Evolutionary conservation across 2,329 filamentous ascomycete genomes (phyloP).

Genomic region (Aspergillus persii): DNA sequence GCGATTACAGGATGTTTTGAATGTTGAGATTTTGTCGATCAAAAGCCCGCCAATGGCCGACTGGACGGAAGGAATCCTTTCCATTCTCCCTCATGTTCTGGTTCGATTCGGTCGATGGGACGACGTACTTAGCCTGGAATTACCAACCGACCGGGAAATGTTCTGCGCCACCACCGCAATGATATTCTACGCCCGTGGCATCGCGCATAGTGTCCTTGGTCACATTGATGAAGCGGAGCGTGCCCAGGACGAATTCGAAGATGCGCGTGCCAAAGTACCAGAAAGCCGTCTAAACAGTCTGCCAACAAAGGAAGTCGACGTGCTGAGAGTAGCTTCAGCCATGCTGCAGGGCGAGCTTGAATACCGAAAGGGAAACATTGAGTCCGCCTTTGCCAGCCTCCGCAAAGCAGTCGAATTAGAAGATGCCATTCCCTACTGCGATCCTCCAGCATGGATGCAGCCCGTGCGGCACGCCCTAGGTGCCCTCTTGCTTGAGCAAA

Average conservation of each 20-base stretch:
- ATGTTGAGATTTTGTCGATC: slow-evolving; percentile 62
- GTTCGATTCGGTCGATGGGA: slow-evolving; percentile 72
- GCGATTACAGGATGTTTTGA: slow-evolving; percentile 60
- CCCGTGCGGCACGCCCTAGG: slow-evolving; percentile 68
- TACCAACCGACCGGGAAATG: slow-evolving; percentile 58
- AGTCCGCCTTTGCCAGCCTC: slow-evolving; percentile 58
- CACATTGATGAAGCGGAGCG: slow-evolving; percentile 53
- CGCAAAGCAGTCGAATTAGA: slow-evolving; percentile 57
- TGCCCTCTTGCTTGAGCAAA: slow-evolving; percentile 66
- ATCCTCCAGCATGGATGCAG: slow-evolving; percentile 78
- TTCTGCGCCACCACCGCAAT: slow-evolving; percentile 70
- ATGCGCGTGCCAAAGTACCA: slow-evolving; percentile 54
- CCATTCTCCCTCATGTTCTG: slow-evolving; percentile 65
- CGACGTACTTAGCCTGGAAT: slow-evolving; percentile 57
- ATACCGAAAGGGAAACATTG: slow-evolving; percentile 61
- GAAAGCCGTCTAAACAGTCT: slow-evolving; percentile 50
- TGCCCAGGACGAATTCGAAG: slow-evolving; percentile 52
- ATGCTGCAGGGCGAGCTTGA: slow-evolving; percentile 71
- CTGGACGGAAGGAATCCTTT: slow-evolving; percentile 70
- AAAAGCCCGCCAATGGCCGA: slow-evolving; percentile 72
- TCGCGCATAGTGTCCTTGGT: slow-evolving; percentile 62
- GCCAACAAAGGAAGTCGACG: slow-evolving; percentile 41
- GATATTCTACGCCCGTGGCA: slow-evolving; percentile 63
- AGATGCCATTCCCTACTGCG: slow-evolving; percentile 64
- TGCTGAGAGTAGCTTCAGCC: slow-evolving; percentile 49